Evolutionary conservation across 2,329 filamentous ascomycete genomes (phyloP), one percentile per base, ranked within the genome.

Genomic region (Incumbomyces lentus): DNA sequence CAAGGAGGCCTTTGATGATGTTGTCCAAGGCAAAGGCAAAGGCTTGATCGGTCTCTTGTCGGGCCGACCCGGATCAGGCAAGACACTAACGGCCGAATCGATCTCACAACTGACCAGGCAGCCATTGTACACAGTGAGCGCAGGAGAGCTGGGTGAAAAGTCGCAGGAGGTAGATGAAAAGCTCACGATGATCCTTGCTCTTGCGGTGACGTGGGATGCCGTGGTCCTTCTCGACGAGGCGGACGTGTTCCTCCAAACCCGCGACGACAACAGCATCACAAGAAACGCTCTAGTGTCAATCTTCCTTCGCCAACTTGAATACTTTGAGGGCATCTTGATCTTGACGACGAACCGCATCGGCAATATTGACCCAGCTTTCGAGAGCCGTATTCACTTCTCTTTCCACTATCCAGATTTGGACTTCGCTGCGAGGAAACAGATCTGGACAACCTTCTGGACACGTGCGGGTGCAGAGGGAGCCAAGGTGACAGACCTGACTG

Each of bases 11-110:
- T 72, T 74, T 51, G 33, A 74, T 54, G 71, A 75, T 51, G 60
- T 75, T 14, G 69, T 76, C 17, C 62, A 67, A 26, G 73, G 71
- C 22, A 76, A 76, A 53, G 73, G 73, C 12, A 63, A 64, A 12
- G 72, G 73, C 7, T 66, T 75, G 46, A 72, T 52, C 16, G 45
- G 53, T 7, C 50, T 56, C 6, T 64, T 76, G 1, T 65, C 62
- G 36, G 46, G 46, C 29, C 66, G 67, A 7, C 73, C 73, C 1
- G 75, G 73, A n/a, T 71, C 76, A 1, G 75, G 74, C 47, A 78
- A 78, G 61, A 78, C 74, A 0, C 72, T 73, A 57, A 78, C 74
- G 1, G 73, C 72, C 11, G 73, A 78, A 58, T 72, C 72, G 34
- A 66, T 76, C 2, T 72, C 73, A 5, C 73, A 77, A 59, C 61